A percentile compares a stretch with the other conserved stretches of the same genome.
Evolutionary conservation across 75 land plant species (phyloP).

Genomic region (Selaginella tamariscina): DNA sequence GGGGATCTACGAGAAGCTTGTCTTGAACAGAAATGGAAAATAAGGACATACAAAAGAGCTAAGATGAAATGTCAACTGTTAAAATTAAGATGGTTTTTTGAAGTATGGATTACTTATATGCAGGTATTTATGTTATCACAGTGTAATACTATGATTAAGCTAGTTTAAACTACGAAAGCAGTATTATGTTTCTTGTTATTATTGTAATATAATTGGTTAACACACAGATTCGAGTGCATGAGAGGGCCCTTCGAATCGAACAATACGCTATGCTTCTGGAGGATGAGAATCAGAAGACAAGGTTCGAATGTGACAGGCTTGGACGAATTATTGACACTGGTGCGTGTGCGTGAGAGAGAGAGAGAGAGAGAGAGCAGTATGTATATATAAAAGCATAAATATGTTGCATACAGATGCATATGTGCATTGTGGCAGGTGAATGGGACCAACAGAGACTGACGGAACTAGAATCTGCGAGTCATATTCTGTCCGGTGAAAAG

Average conservation of each 20-base stretch:
- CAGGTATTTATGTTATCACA: too few relatives aligned
- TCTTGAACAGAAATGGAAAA: conserved; percentile 6
- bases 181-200: too few relatives aligned
- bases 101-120: conserved; percentile 27
- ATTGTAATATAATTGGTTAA: too few relatives aligned
- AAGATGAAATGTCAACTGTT: not conserved
- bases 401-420: too few relatives aligned
- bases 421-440: too few relatives aligned
- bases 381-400: too few relatives aligned
- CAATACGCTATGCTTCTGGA: conserved; percentile 17
- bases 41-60: not conserved
- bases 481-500: conserved; percentile 22
- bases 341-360: conserved; percentile 19
- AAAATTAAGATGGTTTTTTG: conserved; percentile 13
- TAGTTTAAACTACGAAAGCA: too few relatives aligned
- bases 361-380: conserved; percentile 19
- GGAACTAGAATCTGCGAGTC: conserved; percentile 20
- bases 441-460: conserved; percentile 22
- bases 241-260: conserved; percentile 17
- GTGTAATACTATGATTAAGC: too few relatives aligned
- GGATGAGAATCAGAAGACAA: conserved; percentile 24
- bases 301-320: conserved; percentile 20
- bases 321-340: conserved; percentile 25
- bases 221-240: conserved; percentile 22
- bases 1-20: not conserved